Evolutionary conservation across 2,329 filamentous ascomycete genomes (phyloP).

Genomic region (Bertia moriformis): DNA sequence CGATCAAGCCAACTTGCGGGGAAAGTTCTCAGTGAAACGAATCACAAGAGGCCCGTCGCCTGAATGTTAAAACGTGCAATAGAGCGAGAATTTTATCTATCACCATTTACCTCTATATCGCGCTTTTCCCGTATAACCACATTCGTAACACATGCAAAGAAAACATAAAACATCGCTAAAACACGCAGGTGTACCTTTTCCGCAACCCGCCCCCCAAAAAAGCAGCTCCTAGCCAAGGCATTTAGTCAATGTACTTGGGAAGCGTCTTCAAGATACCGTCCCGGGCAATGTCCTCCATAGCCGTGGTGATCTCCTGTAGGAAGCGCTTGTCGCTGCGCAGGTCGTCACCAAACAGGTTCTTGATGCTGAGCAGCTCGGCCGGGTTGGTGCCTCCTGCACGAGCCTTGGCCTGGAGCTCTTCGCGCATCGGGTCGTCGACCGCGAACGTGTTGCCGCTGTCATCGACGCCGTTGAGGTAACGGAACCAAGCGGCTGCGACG

Average conservation of each 20-base stretch:
- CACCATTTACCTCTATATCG: no score
- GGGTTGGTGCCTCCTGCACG: conserved; percentile 25
- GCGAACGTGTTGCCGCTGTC: conserved; percentile 25
- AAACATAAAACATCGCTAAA: no score
- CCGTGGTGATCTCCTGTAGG: conserved; percentile 26
- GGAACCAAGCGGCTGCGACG: conserved; percentile 32
- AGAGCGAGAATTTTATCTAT: no score
- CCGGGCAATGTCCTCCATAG: conserved; percentile 27
- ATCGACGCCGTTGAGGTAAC: conserved; percentile 31
- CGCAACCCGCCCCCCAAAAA: not conserved
- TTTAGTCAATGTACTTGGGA: conserved; percentile 26
- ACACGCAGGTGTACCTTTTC: no score
- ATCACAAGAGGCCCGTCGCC: no score
- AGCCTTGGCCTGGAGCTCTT: conserved; percentile 29
- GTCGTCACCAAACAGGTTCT: conserved; percentile 33
- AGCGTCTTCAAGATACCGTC: conserved; percentile 33
- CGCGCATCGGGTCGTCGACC: conserved; percentile 31
- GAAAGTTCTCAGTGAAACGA: no score
- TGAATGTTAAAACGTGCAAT: no score
- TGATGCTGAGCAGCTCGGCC: conserved; percentile 24
- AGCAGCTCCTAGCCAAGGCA: not conserved
- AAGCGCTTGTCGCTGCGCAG: conserved; percentile 30
- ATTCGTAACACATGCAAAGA: no score
- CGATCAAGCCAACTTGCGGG: no score
- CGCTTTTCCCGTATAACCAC: no score